Conservation (phyloP, 225 moss, liverwort and hornwort genomes). For the Marchantia paleacea region DNA sequence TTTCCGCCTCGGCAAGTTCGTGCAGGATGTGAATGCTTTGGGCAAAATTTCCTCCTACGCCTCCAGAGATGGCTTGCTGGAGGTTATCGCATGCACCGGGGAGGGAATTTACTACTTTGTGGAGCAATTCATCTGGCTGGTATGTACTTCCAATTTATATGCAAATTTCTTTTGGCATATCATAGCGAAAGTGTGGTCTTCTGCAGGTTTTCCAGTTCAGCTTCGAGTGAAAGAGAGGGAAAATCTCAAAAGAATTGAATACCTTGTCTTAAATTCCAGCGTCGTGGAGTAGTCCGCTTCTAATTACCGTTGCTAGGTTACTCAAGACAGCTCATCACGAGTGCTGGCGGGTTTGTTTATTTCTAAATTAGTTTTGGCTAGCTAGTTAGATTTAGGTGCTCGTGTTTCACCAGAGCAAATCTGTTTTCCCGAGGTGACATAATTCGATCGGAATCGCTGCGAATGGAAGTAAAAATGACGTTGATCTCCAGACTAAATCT, state of each 20-base stretch:
- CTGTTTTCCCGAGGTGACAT: too few relatives aligned
- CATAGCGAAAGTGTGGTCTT: background rate
- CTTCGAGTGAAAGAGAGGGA: background rate
- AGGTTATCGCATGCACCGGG: slow-evolving; percentile 65
- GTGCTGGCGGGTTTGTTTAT: background rate
- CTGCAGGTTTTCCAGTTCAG: background rate
- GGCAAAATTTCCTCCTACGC: slow-evolving; percentile 38
- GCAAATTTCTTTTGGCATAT: background rate
- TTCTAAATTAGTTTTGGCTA: background rate
- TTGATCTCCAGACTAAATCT: too few relatives aligned
- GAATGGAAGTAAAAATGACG: too few relatives aligned
- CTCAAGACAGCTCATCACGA: background rate
- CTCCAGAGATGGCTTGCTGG: slow-evolving; percentile 56
- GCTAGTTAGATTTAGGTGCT: too few relatives aligned
- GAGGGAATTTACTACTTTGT: slow-evolving; percentile 92
- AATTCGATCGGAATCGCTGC: too few relatives aligned
- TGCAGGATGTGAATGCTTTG: slow-evolving; percentile 81
- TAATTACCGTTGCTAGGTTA: background rate
- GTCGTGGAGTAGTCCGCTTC: background rate
- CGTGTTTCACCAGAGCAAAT: too few relatives aligned
- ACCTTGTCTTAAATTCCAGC: background rate
- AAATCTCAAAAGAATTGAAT: background rate
- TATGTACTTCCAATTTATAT: slow-evolving; percentile 29
- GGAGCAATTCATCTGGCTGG: slow-evolving; percentile 98
- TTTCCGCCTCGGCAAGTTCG: slow-evolving; percentile 87